phyloP scores from a whole-genome alignment of 495 filamentous ascomycete genomes.

The Aspergillus heteromorphus region DNA sequence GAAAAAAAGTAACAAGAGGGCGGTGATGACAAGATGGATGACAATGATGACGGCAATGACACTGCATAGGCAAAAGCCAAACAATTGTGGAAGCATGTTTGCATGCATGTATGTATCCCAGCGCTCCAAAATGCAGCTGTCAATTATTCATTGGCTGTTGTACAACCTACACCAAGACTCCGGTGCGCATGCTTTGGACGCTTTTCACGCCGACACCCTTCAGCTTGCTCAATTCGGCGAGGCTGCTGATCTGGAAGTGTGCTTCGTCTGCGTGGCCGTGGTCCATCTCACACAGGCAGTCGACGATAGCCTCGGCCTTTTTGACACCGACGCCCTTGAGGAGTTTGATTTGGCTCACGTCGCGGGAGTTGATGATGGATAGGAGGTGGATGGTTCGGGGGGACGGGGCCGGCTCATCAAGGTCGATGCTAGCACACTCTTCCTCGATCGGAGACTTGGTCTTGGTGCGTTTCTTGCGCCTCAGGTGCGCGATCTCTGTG shows the following conservation, averaged over 20 bases:
- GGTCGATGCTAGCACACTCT: slow-evolving; percentile 16
- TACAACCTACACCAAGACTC: slow-evolving; percentile 31
- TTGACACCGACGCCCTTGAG: slow-evolving; percentile 62
- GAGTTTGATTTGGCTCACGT: slow-evolving; percentile 58
- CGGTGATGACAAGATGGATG: background rate
- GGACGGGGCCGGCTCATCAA: slow-evolving; percentile 41
- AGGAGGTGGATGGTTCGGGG: slow-evolving; percentile 69
- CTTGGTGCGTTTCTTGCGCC: slow-evolving; percentile 39
- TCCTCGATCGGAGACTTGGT: slow-evolving; percentile 22
- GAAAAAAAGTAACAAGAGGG: background rate
- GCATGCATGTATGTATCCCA: background rate
- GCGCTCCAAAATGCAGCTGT: slow-evolving; percentile 14
- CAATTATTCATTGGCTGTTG: background rate
- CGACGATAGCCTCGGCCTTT: slow-evolving; percentile 49
- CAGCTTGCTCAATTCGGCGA: slow-evolving; percentile 43
- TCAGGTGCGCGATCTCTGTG: slow-evolving; percentile 29
- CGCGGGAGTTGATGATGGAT: slow-evolving; percentile 79
- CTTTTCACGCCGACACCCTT: slow-evolving; percentile 48
- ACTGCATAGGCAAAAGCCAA: background rate
- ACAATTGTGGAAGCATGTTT: slow-evolving; percentile 11
- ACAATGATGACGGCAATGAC: background rate
- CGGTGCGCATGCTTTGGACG: slow-evolving; percentile 50
- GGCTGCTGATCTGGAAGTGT: slow-evolving; percentile 34
- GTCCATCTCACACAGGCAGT: slow-evolving; percentile 48
- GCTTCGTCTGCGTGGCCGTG: slow-evolving; percentile 23